Evolutionary conservation across 306 rosid genomes (phyloP).

Genomic region (Acacia crassicarpa): DNA sequence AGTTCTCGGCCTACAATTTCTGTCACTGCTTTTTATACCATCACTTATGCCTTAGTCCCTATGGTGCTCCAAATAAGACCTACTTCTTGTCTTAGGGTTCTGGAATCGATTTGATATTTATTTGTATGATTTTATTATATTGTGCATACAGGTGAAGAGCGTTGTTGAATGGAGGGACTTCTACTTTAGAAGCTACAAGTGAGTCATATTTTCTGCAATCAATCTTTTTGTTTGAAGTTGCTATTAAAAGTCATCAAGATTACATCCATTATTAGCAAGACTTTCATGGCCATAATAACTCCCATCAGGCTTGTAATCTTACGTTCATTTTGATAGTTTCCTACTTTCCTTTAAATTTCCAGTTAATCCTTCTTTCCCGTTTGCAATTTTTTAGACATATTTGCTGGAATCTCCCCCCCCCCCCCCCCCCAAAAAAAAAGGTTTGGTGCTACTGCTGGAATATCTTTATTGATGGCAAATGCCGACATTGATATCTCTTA

Average conservation of each 20-base stretch:
- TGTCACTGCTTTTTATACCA: not conserved
- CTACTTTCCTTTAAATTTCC: not conserved
- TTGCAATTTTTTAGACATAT: no score
- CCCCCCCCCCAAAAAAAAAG: no score
- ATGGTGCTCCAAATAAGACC: not conserved
- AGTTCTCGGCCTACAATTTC: not conserved
- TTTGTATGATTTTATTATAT: conserved; percentile 1
- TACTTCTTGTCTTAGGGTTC: not conserved
- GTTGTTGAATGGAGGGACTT: conserved; percentile 92
- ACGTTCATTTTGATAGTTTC: not conserved
- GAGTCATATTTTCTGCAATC: conserved; percentile 43
- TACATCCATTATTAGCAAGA: not conserved
- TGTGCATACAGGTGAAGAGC: conserved; percentile 74
- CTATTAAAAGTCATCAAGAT: conserved; percentile 14
- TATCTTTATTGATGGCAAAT: not conserved
- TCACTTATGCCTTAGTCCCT: not conserved
- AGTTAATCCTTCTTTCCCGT: not conserved
- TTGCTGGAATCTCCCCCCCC: no score
- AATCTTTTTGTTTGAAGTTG: conserved; percentile 12
- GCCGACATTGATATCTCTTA: not conserved
- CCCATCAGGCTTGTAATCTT: not conserved
- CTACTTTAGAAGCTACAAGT: conserved; percentile 75
- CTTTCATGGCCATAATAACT: not conserved
- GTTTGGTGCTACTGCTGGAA: not conserved
- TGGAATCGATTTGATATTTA: not conserved